Percentiles rank a stretch among this genome's conserved stretches.
phyloP scores from a whole-genome alignment of 108 stramenopile genomes.

The Discostella pseudostelligera region DNA sequence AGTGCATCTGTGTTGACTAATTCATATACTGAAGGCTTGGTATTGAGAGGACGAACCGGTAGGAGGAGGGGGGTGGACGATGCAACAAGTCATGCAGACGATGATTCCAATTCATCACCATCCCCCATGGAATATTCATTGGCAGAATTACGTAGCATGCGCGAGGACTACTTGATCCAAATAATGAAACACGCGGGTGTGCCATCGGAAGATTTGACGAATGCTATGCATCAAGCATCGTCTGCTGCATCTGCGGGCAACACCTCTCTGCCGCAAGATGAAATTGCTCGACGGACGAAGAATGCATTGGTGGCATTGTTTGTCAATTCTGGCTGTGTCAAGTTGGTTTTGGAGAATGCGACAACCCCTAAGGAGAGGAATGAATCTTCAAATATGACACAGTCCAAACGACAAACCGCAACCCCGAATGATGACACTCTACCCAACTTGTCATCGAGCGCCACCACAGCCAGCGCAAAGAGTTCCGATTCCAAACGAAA shows the following conservation, averaged over 20 bases:
- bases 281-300: not conserved
- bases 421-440: not conserved
- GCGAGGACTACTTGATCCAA: conserved; percentile 17
- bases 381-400: too few relatives aligned
- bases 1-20: too few relatives aligned
- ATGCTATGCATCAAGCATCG: not conserved
- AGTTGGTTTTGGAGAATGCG: conserved; percentile 11
- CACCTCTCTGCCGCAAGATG: conserved; percentile 4
- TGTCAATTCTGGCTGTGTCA: conserved; percentile 35
- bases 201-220: conserved; percentile 13
- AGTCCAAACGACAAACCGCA: not conserved
- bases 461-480: not conserved
- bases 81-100: too few relatives aligned
- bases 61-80: too few relatives aligned
- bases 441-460: not conserved
- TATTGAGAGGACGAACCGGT: too few relatives aligned
- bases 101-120: not conserved
- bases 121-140: conserved; percentile 33
- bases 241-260: conserved; percentile 1
- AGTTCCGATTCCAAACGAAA: not conserved
- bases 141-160: conserved; percentile 31
- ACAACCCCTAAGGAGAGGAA: not conserved
- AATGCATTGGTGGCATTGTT: conserved; percentile 29
- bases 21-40: too few relatives aligned
- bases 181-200: conserved; percentile 30